Base-by-base conservation (phyloP, 176 grass and related monocot species). In the Dendrocalamus sinicus region DNA sequence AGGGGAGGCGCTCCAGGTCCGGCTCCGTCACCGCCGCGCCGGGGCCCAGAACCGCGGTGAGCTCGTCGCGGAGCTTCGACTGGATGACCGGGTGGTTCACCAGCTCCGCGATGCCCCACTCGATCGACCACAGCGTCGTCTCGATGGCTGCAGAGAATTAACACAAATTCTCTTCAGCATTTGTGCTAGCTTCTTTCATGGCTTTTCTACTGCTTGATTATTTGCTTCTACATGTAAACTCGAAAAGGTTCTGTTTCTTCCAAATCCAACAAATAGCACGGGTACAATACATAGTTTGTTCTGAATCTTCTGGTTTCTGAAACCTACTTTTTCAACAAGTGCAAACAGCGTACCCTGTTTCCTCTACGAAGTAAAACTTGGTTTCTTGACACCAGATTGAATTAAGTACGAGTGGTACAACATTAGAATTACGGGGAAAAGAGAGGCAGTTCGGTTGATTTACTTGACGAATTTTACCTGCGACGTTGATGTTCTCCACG, bases 61-160 rank as follows among this genome's bases (percentile, higher is more conserved):
- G 68, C 91, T 98, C 96, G 0, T 76, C 73, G 0, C 93, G 81
- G 24, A 92, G 88, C 83, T 92, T 95, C 19, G 79, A 17, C 86
- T 98, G 96, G 84, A 96, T 82, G 20, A 50, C 60, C n/a, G 86
- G 93, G 84, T 99, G 88, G 92, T 99, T 99, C 47, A 96, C 88
- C 59, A 99, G 90, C 96, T 99, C 96, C 0, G 96, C 96, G 22
- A 99, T 88, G 70, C 93, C 96, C 96, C 96, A 99, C 75, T 99
- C 96, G 77, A 99, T 94, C 58, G 96, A 99, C 96, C 96, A 99
- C 69, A 99, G 84, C 10, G 96, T 99, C 19, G 96, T 99, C 92
- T 99, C 96, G 9, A 99, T 99, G 15, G 96, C 96, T 99, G 90
- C 81, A 75, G 5, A 59, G 6, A 78, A 52, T 48, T 66, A 19